Evolutionary conservation across 176 grass and related monocot species (phyloP), one percentile per base, ranked within the genome.

Genomic region (Typha latifolia): DNA sequence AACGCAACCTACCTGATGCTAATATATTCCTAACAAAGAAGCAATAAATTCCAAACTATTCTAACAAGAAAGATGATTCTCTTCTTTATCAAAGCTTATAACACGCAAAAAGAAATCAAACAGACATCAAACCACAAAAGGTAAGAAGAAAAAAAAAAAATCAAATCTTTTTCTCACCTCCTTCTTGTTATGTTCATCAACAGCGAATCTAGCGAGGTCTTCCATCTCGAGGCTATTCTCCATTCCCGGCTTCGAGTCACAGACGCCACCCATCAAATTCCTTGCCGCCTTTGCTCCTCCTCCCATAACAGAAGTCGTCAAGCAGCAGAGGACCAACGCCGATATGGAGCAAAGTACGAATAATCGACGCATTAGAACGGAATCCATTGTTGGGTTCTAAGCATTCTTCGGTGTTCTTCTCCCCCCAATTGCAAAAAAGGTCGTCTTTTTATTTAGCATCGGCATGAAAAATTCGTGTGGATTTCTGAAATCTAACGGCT

Each of bases 191-290:
- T 50, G 47, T 49, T 49, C 43, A 12, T 48, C 47, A 37, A 50
- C 32, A n/a, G 66, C 66, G 18, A 68, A 68, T 15, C 47, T 32
- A 12, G 18, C 47, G 16, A 68, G 47, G 16, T 68, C 34, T 18
- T 68, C 66, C 34, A 48, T 68, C 47, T 68, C 16, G 43, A 48
- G 16, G 66, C 66, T 24, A 37, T 68, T 68, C 18, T 37, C 66
- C 5, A 22, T 24, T 12, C 47, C 66, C 32, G 5, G 7, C 7
- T 16, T 6, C n/a, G 15, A 14, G 51, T 55, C 51, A 2, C 14
- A 7, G 51, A 16, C 51, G 51, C 51, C 51, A 5, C 51, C 51
- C 51, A 18, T 7, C 51, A 14, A 16, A 14, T 55, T 18, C 51
- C 51, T 55, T 15, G 12, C 51, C 51, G 14, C 51, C 14, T 55